Percentiles rank a stretch among this genome's conserved stretches.
Evolutionary conservation across 306 rosid species (phyloP).

Genomic region (Pachyrhizus erosus): DNA sequence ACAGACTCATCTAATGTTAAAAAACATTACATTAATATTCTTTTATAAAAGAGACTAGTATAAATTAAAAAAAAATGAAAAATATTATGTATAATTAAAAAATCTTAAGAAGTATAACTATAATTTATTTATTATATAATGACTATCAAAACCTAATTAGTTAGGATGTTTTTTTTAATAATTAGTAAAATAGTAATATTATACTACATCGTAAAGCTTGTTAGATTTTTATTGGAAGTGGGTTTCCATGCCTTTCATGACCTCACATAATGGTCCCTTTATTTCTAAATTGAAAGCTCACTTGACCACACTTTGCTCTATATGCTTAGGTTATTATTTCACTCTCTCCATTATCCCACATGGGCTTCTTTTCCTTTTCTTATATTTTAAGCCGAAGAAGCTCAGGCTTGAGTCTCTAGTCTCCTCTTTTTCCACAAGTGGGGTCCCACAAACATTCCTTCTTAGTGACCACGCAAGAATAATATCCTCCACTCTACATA

Average conservation of each 20-base stretch:
- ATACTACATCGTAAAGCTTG: not conserved
- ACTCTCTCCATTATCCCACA: conserved; percentile 29
- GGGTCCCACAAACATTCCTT: conserved; percentile 76
- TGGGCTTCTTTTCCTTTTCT: conserved; percentile 35
- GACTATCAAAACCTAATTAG: no score
- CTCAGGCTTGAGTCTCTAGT: conserved; percentile 36
- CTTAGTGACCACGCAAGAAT: conserved; percentile 58
- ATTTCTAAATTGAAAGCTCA: not conserved
- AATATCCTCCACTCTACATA: conserved; percentile 47
- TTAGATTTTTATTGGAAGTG: conserved; percentile 12
- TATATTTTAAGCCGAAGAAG: conserved; percentile 52
- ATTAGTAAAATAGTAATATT: not conserved
- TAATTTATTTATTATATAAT: no score
- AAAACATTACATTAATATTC: no score
- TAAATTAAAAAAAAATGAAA: no score
- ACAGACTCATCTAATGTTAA: no score
- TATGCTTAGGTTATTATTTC: conserved; percentile 43
- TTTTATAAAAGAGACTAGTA: no score
- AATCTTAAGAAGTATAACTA: no score
- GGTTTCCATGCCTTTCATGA: conserved; percentile 38
- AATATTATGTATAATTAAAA: no score
- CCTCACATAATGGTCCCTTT: not conserved
- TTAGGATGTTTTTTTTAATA: no score
- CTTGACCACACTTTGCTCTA: conserved; percentile 28
- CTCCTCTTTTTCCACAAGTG: conserved; percentile 32